These are phyloP conservation scores for Globisporangium nunn DNA, from an alignment of 352 stramenopile genomes.

Conservation along the genomic window DNA sequence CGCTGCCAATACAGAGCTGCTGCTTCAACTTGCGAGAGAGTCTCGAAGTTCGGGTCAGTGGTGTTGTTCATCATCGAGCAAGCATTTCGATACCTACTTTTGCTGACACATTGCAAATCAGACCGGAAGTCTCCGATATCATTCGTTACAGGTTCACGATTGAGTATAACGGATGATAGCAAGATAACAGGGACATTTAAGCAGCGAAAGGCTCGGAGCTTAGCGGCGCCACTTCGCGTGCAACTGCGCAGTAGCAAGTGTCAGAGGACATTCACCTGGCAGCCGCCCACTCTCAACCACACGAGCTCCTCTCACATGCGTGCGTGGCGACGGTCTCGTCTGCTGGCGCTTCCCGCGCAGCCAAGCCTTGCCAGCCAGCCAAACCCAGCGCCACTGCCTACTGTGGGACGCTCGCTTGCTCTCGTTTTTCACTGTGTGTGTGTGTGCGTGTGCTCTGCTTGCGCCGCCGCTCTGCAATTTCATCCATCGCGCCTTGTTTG, in stretches of 20 bases:
- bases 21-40: no score
- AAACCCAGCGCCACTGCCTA: not conserved
- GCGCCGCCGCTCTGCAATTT: no score
- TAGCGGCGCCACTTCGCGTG: not conserved
- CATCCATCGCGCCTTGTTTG: no score
- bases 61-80: no score
- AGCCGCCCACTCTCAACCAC: not conserved
- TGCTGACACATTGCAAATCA: not conserved
- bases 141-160: not conserved
- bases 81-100: not conserved
- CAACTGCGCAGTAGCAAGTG: not conserved
- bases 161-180: not conserved
- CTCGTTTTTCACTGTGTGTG: not conserved
- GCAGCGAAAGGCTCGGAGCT: not conserved
- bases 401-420: not conserved
- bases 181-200: not conserved
- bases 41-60: no score
- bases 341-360: not conserved
- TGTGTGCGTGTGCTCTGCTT: not conserved
- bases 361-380: not conserved
- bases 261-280: not conserved
- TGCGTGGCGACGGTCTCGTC: not conserved
- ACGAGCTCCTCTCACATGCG: not conserved
- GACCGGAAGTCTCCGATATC: not conserved
- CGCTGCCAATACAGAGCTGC: no score